A percentile compares a stretch with the other conserved stretches of the same genome.
phyloP scores from a whole-genome alignment of 2,329 filamentous ascomycete species.

The Colletotrichum musicola region DNA sequence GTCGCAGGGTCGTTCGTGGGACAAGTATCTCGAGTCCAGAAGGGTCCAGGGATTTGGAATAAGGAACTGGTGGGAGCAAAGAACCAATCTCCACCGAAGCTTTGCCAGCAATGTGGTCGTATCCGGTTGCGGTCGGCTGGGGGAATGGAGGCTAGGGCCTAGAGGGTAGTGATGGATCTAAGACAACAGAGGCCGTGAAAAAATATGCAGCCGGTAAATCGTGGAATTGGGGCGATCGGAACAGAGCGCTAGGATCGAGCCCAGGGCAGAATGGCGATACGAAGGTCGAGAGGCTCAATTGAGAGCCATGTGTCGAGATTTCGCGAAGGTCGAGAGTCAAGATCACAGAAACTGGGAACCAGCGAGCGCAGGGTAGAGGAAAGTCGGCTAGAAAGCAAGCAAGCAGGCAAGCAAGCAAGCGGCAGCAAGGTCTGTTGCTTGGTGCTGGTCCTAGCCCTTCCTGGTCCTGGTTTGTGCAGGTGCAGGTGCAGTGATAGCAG shows the following conservation, averaged over 20 bases:
- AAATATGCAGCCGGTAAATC: conserved; percentile 26
- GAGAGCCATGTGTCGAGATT: conserved; percentile 14
- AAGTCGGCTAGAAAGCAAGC: conserved; percentile 27
- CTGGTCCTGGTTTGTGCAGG: conserved; percentile 12
- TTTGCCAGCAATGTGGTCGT: conserved; percentile 34
- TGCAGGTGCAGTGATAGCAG: background rate
- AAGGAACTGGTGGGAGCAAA: conserved; percentile 1
- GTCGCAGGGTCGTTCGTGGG: conserved; percentile 14
- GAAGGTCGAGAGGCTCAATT: conserved; percentile 29
- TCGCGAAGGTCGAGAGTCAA: conserved; percentile 30
- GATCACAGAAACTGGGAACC: conserved; percentile 38
- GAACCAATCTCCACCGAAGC: conserved; percentile 35
- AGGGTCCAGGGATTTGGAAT: conserved; percentile 30
- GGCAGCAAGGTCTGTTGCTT: conserved; percentile 28
- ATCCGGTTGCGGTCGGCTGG: conserved; percentile 35
- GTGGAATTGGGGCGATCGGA: conserved; percentile 28
- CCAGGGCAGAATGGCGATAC: conserved; percentile 1
- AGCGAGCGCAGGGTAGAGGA: conserved; percentile 28
- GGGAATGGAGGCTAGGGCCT: conserved; percentile 28
- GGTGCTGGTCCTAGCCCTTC: conserved; percentile 10
- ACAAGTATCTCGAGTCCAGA: conserved; percentile 11
- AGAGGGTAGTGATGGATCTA: conserved; percentile 25
- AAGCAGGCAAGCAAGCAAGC: conserved; percentile 22
- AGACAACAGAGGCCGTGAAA: conserved; percentile 29
- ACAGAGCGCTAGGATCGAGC: conserved; percentile 16